Percentiles rank a stretch among this genome's conserved stretches.
Conservation (phyloP, 1,284 basidiomycete species). For the Anthracocystis walkeri region DNA sequence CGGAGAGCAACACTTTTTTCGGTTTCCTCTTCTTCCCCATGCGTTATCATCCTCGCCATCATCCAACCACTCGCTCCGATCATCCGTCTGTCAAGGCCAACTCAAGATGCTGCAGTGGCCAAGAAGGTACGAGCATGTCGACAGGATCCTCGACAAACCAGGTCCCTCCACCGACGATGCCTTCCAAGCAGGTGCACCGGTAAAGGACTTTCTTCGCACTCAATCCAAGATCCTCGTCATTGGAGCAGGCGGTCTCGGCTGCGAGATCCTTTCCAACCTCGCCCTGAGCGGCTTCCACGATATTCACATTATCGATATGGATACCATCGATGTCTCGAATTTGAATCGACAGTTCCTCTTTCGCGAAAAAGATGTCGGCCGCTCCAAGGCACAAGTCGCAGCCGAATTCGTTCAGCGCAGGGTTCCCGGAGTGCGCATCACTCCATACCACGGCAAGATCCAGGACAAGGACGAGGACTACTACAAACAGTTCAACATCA, state of each 20-base stretch:
- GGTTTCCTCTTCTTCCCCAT: background rate
- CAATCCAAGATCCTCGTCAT: conserved; percentile 95
- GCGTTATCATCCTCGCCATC: background rate
- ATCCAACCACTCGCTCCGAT: background rate
- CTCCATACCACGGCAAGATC: conserved; percentile 96
- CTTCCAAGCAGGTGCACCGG: conserved; percentile 70
- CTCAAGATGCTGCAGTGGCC: conserved; percentile 19
- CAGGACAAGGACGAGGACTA: conserved; percentile 97
- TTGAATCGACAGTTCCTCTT: conserved; percentile 98
- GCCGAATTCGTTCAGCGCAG: conserved; percentile 87
- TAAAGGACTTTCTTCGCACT: conserved; percentile 85
- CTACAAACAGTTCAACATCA: conserved; percentile 94
- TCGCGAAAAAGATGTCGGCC: conserved; percentile 88
- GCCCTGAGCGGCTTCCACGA: conserved; percentile 87
- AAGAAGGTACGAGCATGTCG: conserved; percentile 52
- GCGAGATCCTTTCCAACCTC: conserved; percentile 67
- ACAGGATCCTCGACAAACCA: conserved; percentile 80
- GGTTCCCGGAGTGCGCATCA: conserved; percentile 91
- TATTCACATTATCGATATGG: conserved; percentile 99
- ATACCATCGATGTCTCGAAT: conserved; percentile 99
- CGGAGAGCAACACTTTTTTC: conserved; percentile 8
- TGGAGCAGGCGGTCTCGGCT: conserved; percentile 71
- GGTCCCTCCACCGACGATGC: conserved; percentile 71
- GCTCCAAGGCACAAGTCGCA: conserved; percentile 91
- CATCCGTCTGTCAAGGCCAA: background rate